Base-by-base conservation (phyloP, 345 rosid genomes). In the Camelina laxa region DNA sequence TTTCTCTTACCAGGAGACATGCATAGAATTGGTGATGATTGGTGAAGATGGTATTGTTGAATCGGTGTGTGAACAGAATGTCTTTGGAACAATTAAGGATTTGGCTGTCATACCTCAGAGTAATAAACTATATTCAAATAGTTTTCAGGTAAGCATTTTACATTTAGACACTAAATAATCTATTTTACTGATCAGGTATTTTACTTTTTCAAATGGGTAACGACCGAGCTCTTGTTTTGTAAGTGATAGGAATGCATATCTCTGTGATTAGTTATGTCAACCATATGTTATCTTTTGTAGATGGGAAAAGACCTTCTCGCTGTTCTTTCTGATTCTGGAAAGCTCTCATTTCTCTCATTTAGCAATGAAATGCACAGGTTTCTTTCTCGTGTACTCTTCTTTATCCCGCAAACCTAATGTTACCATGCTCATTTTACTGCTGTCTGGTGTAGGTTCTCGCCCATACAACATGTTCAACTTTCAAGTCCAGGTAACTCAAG, bases 291-390 rank as follows among this genome's bases (percentile, higher is more conserved):
- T 75, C 67, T 60, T 80, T 36, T 77, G 69, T 64, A 92, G 93
- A 81, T 85, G 86, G 93, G 87, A 56, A 92, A 85, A 79, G 99
- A 95, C 82, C 88, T 89, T 45, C 72, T 95, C 85, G 89, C 86
- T 79, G 91, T 87, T 72, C 77, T 86, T 77, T 95, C 99, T 83
- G 99, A 95, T 83, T 95, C 99, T n/a, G 99, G 99, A 78, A 95
- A 89, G 87, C 98, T 95, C 72, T 86, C 98, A 9, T 84, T 95
- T 76, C 97, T 95, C 67, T 39, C 91, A 60, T 95, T 95, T 84
- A 86, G 89, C 86, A 91, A 83, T 81, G 98, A 92, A 79, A 95
- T 95, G 99, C 91, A 87, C 92, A 92, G 98, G 99, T 95, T 75
- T 68, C 70, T 65, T 65, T 53, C 24, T 55, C 73, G 27, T 68